These are phyloP conservation scores for Trypanosoma brucei DNA, from an alignment of 208 protist species.

Conservation along the genomic window DNA sequence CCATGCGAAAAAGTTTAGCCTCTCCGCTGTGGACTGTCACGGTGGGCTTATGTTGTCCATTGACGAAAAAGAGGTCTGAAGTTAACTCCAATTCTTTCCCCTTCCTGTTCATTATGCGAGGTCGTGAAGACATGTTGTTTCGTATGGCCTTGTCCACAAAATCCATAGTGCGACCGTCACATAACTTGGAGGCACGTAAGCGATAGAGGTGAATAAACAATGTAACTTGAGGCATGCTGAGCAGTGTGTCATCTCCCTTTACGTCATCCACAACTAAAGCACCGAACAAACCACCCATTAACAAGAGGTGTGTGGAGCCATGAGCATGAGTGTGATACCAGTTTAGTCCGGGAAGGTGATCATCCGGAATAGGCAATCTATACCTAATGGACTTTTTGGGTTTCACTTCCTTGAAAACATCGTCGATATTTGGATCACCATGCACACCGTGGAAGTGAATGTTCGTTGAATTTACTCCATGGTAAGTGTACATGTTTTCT, in stretches of 20 bases:
- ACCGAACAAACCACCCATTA: slow-evolving; percentile 83
- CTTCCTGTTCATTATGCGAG: slow-evolving; percentile 35
- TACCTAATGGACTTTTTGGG: slow-evolving; percentile 52
- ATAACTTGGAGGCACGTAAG: slow-evolving; percentile 32
- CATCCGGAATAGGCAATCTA: slow-evolving; percentile 55
- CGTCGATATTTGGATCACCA: slow-evolving; percentile 58
- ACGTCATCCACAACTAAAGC: slow-evolving; percentile 63
- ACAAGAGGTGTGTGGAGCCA: slow-evolving; percentile 60
- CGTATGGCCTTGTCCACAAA: slow-evolving; percentile 41
- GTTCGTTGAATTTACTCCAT: slow-evolving; percentile 75
- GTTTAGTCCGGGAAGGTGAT: slow-evolving; percentile 75
- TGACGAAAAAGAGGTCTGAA: slow-evolving; percentile 80
- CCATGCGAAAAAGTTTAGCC: slow-evolving; percentile 59
- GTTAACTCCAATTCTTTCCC: slow-evolving; percentile 35
- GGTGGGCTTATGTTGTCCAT: slow-evolving; percentile 72
- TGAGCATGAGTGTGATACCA: slow-evolving; percentile 87
- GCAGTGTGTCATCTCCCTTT: slow-evolving; percentile 9
- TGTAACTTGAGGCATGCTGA: slow-evolving; percentile 33
- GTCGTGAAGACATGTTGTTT: slow-evolving; percentile 44
- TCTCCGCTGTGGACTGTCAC: slow-evolving; percentile 34
- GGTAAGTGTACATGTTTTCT: slow-evolving; percentile 38
- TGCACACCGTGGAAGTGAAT: slow-evolving; percentile 84
- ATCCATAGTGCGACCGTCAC: slow-evolving; percentile 55
- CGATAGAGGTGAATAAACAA: slow-evolving; percentile 81
- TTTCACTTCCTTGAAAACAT: slow-evolving; percentile 50